These are phyloP conservation scores for Kalanchoe fedtschenkoi DNA, from an alignment of 164 flowering plant genomes.

Conservation along the genomic window DNA sequence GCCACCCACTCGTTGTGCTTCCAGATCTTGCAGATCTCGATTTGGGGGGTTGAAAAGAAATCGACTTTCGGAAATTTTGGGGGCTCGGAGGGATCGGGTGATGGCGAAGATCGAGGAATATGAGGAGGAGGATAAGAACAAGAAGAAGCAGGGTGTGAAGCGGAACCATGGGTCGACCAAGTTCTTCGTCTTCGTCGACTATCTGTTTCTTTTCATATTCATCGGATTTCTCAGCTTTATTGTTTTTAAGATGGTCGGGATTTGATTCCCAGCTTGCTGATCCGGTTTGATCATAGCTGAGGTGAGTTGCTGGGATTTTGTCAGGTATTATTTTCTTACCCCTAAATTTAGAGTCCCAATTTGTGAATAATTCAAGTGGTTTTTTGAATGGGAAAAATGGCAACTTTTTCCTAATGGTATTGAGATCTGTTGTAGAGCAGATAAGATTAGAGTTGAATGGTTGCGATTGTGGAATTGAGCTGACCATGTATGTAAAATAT, in stretches of 20 bases:
- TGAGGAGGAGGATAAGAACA: conserved; percentile 16
- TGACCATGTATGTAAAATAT: too few species aligned
- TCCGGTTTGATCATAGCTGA: not conserved
- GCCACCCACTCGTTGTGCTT: too few species aligned
- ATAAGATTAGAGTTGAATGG: too few species aligned
- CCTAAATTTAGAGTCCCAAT: not conserved
- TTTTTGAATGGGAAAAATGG: too few species aligned
- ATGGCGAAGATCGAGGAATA: conserved; percentile 38
- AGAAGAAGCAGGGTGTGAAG: conserved; percentile 15
- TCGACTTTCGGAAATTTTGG: not conserved
- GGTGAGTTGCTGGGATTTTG: not conserved
- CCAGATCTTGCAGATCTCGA: not conserved
- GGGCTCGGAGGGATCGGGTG: not conserved
- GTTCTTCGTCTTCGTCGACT: conserved; percentile 58
- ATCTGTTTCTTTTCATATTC: conserved; percentile 52
- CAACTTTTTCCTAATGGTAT: too few species aligned
- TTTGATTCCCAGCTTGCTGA: conserved; percentile 16
- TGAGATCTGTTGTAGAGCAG: too few species aligned
- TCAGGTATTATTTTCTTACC: not conserved
- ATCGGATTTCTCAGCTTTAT: conserved; percentile 44
- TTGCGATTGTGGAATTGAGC: too few species aligned
- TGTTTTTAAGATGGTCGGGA: conserved; percentile 34
- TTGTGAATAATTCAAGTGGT: not conserved
- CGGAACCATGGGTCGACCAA: conserved; percentile 53
- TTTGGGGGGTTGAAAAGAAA: not conserved